A percentile compares a stretch with the other conserved stretches of the same genome.
phyloP scores from a whole-genome alignment of 2,329 filamentous ascomycete species.

The Verruconis gallopava region DNA sequence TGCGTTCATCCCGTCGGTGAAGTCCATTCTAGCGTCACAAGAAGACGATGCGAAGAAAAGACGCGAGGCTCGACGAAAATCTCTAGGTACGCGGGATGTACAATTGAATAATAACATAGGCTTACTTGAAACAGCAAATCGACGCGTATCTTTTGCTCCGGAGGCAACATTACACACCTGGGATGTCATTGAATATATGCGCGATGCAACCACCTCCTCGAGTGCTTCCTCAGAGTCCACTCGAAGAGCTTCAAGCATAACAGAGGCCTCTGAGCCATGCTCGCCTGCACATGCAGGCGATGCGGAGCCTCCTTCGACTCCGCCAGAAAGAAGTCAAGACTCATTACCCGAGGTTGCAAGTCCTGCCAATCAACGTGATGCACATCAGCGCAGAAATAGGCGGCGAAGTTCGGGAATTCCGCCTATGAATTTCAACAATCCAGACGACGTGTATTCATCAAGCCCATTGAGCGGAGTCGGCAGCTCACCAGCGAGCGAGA shows the following conservation, averaged over 20 bases:
- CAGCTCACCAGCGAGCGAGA: constrained; percentile 29
- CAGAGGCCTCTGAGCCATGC: constrained; percentile 20
- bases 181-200: constrained; percentile 80
- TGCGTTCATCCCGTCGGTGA: constrained; percentile 38
- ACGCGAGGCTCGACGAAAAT: constrained; percentile 82
- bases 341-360: constrained; percentile 44
- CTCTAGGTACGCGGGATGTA: constrained; percentile 44
- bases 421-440: constrained; percentile 50
- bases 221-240: constrained; percentile 61
- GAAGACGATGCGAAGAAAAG: constrained; percentile 40
- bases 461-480: constrained; percentile 56
- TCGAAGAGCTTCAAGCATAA: constrained; percentile 54
- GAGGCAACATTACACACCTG: constrained; percentile 96
- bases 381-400: constrained; percentile 45
- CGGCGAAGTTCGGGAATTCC: constrained; percentile 49
- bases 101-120: constrained; percentile 6
- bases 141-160: constrained; percentile 90
- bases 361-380: constrained; percentile 51
- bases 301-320: constrained; percentile 48
- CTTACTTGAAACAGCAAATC: constrained; percentile 45
- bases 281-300: constrained; percentile 15
- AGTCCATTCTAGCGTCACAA: constrained; percentile 41
- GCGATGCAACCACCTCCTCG: constrained; percentile 70
- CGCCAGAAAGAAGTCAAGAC: constrained; percentile 47
- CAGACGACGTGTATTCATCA: constrained; percentile 56